phyloP scores from a whole-genome alignment of 2,329 filamentous ascomycete genomes.

The Emergomyces africanus region DNA sequence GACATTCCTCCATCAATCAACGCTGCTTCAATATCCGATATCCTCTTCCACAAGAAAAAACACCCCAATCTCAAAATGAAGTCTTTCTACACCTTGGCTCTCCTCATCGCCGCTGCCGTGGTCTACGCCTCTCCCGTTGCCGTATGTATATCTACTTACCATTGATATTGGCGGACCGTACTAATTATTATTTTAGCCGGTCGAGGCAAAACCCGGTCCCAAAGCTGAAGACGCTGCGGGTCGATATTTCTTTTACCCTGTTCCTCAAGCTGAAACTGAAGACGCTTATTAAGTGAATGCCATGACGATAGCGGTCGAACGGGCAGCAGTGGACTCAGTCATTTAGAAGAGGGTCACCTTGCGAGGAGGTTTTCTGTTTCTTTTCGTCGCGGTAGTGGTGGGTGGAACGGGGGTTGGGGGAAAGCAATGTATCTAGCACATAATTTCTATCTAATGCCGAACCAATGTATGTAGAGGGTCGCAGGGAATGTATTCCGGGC shows the following conservation, averaged over 20 bases:
- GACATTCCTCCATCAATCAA: neutral
- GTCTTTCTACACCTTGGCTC: neutral
- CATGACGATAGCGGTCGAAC: neutral
- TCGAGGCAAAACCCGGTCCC: neutral
- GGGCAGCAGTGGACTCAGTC: neutral
- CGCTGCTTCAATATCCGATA: neutral
- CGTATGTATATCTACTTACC: neutral
- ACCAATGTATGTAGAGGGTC: neutral
- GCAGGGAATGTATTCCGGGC: neutral
- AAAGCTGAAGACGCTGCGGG: neutral
- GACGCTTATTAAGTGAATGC: neutral
- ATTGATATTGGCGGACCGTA: neutral
- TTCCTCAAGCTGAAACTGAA: neutral
- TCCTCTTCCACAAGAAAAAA: neutral
- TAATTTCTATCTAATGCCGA: neutral
- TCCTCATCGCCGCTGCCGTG: neutral
- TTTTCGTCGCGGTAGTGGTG: neutral
- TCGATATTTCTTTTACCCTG: neutral
- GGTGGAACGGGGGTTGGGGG: neutral
- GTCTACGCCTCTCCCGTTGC: neutral
- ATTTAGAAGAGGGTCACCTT: neutral
- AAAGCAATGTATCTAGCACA: neutral
- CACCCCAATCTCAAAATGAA: neutral
- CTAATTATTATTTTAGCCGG: neutral
- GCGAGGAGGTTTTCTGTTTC: neutral